Conservation (phyloP, 202 grass and related monocot genomes). For the Panicum virgatum region DNA sequence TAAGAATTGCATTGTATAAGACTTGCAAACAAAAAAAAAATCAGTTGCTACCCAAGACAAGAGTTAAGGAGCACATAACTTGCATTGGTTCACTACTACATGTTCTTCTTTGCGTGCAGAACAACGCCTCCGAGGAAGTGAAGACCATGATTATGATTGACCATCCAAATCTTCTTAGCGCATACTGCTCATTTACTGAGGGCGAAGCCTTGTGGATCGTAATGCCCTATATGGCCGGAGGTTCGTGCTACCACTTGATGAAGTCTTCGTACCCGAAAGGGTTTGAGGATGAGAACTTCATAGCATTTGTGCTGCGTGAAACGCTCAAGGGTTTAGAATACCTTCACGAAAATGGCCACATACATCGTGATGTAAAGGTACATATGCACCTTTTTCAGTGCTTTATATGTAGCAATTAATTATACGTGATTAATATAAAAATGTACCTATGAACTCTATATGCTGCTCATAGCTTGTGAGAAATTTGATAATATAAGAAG, state of each 20-base stretch:
- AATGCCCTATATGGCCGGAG: slow-evolving; percentile 98
- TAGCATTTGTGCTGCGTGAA: slow-evolving; percentile 78
- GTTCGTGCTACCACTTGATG: slow-evolving; percentile 89
- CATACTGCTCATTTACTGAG: slow-evolving; percentile 80
- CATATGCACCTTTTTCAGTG: neutral
- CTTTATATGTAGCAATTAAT: neutral
- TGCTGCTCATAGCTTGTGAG: too few relatives aligned
- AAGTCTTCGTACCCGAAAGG: slow-evolving; percentile 80
- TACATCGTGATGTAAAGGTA: slow-evolving; percentile 90
- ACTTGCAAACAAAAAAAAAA: neutral
- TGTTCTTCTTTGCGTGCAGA: slow-evolving; percentile 29
- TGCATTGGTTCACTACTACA: neutral
- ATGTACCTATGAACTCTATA: neutral
- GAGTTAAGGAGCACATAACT: neutral
- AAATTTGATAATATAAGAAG: neutral
- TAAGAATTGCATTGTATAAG: neutral
- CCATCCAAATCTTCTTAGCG: slow-evolving; percentile 77
- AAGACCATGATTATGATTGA: slow-evolving; percentile 91
- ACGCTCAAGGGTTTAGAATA: slow-evolving; percentile 75
- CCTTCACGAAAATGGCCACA: slow-evolving; percentile 80
- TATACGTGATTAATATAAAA: neutral
- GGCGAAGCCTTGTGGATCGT: slow-evolving; percentile 70
- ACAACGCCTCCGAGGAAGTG: slow-evolving; percentile 71
- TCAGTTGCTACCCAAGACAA: neutral
- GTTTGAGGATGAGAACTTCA: slow-evolving; percentile 66